Percentiles rank a stretch among this genome's conserved stretches.
These are phyloP conservation scores for Aspergillus brunneoviolaceus DNA, from an alignment of 2,329 filamentous ascomycete species.

Conservation along the genomic window DNA sequence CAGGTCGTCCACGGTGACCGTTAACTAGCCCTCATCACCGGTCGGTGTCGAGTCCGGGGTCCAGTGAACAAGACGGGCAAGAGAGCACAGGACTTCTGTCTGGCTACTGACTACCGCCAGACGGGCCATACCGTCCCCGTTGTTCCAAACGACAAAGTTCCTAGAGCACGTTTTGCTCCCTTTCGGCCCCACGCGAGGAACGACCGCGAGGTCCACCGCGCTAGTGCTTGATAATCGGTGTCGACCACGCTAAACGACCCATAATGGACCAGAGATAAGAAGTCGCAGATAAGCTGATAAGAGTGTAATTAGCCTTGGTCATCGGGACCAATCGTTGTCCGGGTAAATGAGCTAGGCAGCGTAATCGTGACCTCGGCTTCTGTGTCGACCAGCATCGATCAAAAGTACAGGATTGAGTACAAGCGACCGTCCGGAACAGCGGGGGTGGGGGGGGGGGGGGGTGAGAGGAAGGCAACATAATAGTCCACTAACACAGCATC, in stretches of 20 bases:
- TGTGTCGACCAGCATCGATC: not conserved
- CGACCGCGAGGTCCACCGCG: conserved; percentile 18
- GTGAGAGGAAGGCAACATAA: no score
- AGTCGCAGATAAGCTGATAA: conserved; percentile 25
- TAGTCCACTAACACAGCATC: not conserved
- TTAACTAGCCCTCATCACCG: conserved; percentile 2
- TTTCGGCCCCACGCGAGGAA: conserved; percentile 19
- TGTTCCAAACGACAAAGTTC: not conserved
- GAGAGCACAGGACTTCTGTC: conserved; percentile 3
- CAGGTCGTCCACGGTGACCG: conserved; percentile 13
- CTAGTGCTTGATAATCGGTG: conserved; percentile 18
- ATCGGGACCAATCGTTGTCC: conserved; percentile 17
- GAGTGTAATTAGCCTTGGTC: conserved; percentile 33
- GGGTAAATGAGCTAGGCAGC: conserved; percentile 7
- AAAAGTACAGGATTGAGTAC: no score
- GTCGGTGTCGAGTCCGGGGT: not conserved
- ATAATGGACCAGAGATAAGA: conserved; percentile 20
- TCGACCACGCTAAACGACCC: conserved; percentile 7
- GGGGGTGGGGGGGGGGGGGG: not conserved
- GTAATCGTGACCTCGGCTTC: not conserved
- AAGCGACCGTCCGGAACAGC: not conserved
- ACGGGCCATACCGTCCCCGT: not conserved
- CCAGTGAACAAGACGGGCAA: conserved; percentile 7
- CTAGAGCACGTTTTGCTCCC: not conserved
- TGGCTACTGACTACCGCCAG: not conserved